Evolutionary conservation across 768 basidiomycete genomes (phyloP), one percentile per base, ranked within the genome.

Genomic region (Amyloporia xantha): DNA sequence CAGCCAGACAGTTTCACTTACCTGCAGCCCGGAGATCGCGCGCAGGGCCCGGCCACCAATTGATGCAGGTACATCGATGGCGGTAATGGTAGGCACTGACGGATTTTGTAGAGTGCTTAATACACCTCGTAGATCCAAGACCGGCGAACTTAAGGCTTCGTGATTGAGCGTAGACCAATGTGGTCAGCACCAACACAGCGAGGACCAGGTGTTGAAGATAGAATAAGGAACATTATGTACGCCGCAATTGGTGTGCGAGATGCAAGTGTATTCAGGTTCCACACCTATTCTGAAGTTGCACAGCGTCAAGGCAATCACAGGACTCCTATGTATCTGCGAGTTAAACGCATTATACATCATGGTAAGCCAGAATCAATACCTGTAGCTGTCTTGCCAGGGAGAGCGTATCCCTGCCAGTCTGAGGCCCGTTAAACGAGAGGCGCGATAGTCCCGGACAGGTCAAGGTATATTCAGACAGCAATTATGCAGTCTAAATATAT

Each of bases 181-280:
- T 95, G 79, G 65, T 97, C 93, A 6, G 93, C 93, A 10, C 93
- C 93, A 13, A 93, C 84, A 62, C 93, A 97, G 68, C 95, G 96
- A 2, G 87, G 74, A 20, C 82, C 82, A n/a, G 73, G 56, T 0
- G 82, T 77, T 1, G 87, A 77, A 5, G 93, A 93, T 46, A 83
- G 79, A n/a, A 97, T 63, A 47, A 97, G 81, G 51, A 44, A 84
- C 72, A 49, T 86, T 91, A 53, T 33, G 36, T 51, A 27, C 17
- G 30, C 20, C 27, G 40, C 15, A 15, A 28, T 37, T 36, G n/a
- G 26, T 33, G 26, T 23, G 20, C 17, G 19, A 20, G 3, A 3
- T 45, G 10, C 55, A 6, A 28, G 43, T 15, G 35, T 35, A 33
- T 3, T 36, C 23, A 19, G 25, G n/a, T 35, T 28, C 54, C 65